phyloP scores from a whole-genome alignment of 345 rosid genomes.

The Psidium friedrichsthalianum region DNA sequence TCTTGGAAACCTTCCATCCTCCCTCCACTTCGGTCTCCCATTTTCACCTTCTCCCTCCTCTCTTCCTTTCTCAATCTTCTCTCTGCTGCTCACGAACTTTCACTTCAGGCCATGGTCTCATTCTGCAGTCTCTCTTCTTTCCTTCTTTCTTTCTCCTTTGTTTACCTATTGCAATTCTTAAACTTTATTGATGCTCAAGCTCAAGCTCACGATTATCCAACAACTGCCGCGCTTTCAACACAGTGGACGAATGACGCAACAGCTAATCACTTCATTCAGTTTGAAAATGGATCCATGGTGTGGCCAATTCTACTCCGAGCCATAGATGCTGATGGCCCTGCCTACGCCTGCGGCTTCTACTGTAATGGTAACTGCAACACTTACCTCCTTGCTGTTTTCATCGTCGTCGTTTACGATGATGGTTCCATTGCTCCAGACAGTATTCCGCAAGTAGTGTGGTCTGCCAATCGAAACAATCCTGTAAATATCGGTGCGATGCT shows the following conservation, averaged over 20 bases:
- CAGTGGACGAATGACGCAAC: not conserved
- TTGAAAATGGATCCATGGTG: not conserved
- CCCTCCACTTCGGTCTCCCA: no score
- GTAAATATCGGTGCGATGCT: not conserved
- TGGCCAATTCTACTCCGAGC: not conserved
- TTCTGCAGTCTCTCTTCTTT: not conserved
- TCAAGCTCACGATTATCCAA: not conserved
- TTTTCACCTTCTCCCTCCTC: no score
- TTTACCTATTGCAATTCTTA: not conserved
- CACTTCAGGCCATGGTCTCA: not conserved
- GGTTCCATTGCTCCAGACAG: no score
- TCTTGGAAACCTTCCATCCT: no score
- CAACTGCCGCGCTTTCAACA: not conserved
- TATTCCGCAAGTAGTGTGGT: conserved; percentile 11
- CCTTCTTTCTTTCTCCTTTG: not conserved
- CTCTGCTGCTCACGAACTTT: not conserved
- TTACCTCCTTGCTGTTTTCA: not conserved
- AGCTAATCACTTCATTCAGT: not conserved
- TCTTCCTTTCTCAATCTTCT: not conserved
- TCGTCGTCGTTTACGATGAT: no score
- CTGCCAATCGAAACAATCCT: conserved; percentile 12
- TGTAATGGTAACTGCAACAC: not conserved
- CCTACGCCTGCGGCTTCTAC: not conserved
- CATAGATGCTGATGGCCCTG: not conserved
- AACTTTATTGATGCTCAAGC: not conserved